Evolutionary conservation across 805 yeast species (phyloP).

Genomic region (Yamadazyma sp.): DNA sequence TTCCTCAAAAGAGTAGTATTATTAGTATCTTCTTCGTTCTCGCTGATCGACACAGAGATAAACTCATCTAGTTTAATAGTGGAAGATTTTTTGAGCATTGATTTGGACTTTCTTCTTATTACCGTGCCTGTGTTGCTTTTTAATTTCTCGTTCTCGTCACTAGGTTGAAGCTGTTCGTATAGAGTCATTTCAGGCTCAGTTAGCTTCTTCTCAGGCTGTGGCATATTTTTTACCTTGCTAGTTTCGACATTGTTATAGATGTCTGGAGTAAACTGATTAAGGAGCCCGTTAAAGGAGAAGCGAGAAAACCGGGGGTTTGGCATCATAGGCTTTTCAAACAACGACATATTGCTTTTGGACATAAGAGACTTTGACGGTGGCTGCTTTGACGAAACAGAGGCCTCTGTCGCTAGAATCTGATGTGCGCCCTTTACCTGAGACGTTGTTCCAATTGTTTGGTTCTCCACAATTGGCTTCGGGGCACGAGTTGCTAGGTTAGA

Average conservation of each 20-base stretch:
- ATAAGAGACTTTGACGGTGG: constrained; percentile 1
- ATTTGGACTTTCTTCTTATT: constrained; percentile 4
- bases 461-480: too few relatives aligned
- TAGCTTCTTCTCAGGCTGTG: too few relatives aligned
- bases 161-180: too few relatives aligned
- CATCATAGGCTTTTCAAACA: constrained; percentile 22
- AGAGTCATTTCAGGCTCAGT: background rate
- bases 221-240: background rate
- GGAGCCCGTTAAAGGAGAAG: constrained; percentile 41
- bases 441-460: too few relatives aligned
- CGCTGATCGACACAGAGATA: constrained; percentile 22
- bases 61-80: constrained; percentile 23
- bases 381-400: background rate
- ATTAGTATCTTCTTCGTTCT: constrained; percentile 14
- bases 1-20: constrained; percentile 14
- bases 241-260: constrained; percentile 7
- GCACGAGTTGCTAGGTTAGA: too few relatives aligned
- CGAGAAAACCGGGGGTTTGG: constrained; percentile 46
- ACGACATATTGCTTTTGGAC: constrained; percentile 2
- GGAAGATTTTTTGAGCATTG: constrained; percentile 21
- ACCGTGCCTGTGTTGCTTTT: constrained; percentile 7
- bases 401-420: background rate
- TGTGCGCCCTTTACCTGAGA: too few relatives aligned
- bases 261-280: constrained; percentile 17
- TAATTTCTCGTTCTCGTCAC: background rate